Evolutionary conservation across 345 rosid species (phyloP), one percentile per base, ranked within the genome.

Genomic region (Hibiscus trionum): DNA sequence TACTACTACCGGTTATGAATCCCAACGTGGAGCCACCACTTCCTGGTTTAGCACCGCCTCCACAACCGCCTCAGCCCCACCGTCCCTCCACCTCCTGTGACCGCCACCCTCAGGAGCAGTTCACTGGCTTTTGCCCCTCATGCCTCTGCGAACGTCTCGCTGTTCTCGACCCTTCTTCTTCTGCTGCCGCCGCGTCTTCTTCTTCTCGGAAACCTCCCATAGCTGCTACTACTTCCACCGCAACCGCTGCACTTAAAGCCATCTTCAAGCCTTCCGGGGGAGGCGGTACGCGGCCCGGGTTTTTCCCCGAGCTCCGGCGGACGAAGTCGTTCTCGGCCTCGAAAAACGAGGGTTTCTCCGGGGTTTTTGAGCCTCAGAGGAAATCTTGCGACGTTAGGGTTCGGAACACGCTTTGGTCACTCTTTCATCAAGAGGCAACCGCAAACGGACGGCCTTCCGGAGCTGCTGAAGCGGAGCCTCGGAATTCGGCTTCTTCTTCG

Each of bases 71-170:
- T 60, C 99, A 85, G 84, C 90, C 95, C 53, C 88, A 87, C 81
- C 97, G 94, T 55, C 90, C 82, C n/a, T 84, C 93, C 19, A 88
- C 96, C 35, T 95, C 97, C 52, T 96, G 99, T 63, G 88, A 82
- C 66, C 87, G 91, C 42, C 99, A 93, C 73, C 98, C 98, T 0
- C 90, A 91, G 4, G 97, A 90, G 82, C 82, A 84, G 11, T 96
- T 89, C 88, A 90, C 96, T 17, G 91, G 96, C 58, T 96, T 96
- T 69, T 96, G 98, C 78, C 98, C 99, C 61, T 85, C 88, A 78
- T 96, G 98, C 80, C 98, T 96, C 85, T 96, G 89, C 84, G 94
- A 96, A 58, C 99, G 99, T 46, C 98, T 96, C 69, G 82, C 93
- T 69, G 82, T 82, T 44, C 81, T 96, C 78, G 91, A 96, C 53